These are phyloP conservation scores for Pilatotrama ljubarskyi DNA, from an alignment of 768 basidiomycete genomes.

Conservation along the genomic window DNA sequence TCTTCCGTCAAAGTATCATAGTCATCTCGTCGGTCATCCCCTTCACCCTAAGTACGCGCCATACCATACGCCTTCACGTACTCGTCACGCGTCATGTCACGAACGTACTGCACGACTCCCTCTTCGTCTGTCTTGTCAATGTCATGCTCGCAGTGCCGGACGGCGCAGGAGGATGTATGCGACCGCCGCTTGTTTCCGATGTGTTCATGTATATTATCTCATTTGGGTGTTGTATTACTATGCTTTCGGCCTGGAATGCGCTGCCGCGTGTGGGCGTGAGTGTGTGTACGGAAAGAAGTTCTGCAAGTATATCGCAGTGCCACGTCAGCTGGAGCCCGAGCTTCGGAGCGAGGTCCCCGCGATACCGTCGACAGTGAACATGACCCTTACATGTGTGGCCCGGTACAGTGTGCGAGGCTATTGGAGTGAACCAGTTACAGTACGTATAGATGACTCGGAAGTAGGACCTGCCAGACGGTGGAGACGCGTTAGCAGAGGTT, in stretches of 20 bases:
- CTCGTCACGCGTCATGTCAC: background rate
- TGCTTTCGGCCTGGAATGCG: background rate
- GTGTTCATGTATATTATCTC: conserved; percentile 2
- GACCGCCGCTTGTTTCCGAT: background rate
- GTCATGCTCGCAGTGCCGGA: background rate
- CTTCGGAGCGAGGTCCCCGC: too few relatives aligned
- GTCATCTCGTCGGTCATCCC: background rate
- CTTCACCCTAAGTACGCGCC: background rate
- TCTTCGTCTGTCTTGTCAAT: background rate
- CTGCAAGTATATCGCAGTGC: too few relatives aligned
- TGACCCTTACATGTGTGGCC: too few relatives aligned
- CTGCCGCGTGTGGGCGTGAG: background rate
- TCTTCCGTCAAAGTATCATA: background rate
- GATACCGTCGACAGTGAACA: too few relatives aligned
- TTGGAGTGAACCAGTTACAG: too few relatives aligned
- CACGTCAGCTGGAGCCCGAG: too few relatives aligned
- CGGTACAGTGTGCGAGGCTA: too few relatives aligned
- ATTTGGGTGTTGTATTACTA: conserved; percentile 9
- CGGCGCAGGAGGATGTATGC: background rate
- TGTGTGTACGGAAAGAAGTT: too few relatives aligned
- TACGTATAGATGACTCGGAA: too few relatives aligned
- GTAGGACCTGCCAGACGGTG: too few relatives aligned
- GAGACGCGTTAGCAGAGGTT: too few relatives aligned
- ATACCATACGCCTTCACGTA: background rate
- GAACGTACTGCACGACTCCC: background rate